Conservation (phyloP, 2,329 filamentous ascomycete genomes). For the Berkeleyomyces basicola region DNA sequence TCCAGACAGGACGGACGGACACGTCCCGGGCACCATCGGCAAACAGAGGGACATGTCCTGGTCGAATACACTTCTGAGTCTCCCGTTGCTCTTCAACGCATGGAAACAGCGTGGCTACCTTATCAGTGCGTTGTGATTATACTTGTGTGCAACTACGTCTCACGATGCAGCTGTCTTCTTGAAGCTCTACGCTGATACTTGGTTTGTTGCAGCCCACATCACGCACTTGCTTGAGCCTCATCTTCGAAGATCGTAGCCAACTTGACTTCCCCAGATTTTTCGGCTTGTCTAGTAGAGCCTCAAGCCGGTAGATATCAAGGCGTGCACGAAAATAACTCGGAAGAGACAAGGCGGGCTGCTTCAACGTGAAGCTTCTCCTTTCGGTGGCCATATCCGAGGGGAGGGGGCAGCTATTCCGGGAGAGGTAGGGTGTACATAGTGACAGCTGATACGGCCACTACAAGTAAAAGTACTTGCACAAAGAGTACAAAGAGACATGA, state of each 20-base stretch:
- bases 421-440: background rate
- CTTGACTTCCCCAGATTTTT: background rate
- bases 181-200: too few relatives aligned
- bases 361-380: background rate
- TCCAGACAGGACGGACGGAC: background rate
- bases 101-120: too few relatives aligned
- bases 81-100: too few relatives aligned
- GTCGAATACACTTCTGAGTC: background rate
- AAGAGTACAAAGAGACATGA: too few relatives aligned
- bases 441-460: too few relatives aligned
- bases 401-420: background rate
- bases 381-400: background rate
- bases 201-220: background rate
- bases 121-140: too few relatives aligned
- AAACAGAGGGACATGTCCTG: background rate
- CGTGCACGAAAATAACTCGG: constrained; percentile 2
- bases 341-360: background rate
- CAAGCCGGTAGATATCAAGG: background rate
- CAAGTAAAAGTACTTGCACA: too few relatives aligned
- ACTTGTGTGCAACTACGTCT: too few relatives aligned
- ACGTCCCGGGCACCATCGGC: background rate
- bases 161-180: too few relatives aligned
- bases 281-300: background rate
- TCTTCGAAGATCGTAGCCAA: background rate
- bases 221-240: background rate